Evolutionary conservation across 1,139 yeast species (phyloP).

Genomic region (Hemisphaericaspora xylanilytica): DNA sequence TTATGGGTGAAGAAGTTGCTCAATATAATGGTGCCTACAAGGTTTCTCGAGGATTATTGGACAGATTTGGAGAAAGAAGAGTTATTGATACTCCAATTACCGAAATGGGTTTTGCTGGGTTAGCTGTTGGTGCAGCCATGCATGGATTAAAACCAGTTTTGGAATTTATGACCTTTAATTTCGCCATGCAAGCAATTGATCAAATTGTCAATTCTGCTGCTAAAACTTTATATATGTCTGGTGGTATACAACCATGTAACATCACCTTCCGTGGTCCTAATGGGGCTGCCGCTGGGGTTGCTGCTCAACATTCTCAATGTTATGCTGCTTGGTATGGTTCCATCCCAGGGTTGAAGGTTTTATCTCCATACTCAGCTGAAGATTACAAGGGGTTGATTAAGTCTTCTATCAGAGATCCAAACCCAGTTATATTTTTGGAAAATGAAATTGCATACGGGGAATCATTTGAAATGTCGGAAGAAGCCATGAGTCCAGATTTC

Average conservation of each 20-base stretch:
- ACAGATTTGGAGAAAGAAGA: conserved; percentile 96
- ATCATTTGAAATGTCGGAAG: conserved; percentile 85
- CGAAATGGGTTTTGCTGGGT: conserved; percentile 98
- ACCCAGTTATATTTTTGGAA: conserved; percentile 94
- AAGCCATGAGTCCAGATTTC: conserved; percentile 83
- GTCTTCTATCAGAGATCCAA: conserved; percentile 97
- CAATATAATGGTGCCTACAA: conserved; percentile 99
- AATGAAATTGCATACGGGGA: conserved; percentile 95
- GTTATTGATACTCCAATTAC: conserved; percentile 98
- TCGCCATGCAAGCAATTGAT: conserved; percentile 99
- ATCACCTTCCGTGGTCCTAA: conserved; percentile 98
- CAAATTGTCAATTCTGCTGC: conserved; percentile 98
- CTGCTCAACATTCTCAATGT: conserved; percentile 98
- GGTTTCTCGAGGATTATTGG: conserved; percentile 91
- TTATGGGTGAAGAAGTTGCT: conserved; percentile 99
- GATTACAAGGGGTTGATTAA: conserved; percentile 95
- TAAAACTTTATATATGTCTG: conserved; percentile 97
- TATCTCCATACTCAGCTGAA: conserved; percentile 93
- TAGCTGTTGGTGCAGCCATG: conserved; percentile 95
- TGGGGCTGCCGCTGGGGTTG: conserved; percentile 99
- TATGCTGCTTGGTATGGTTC: conserved; percentile 98
- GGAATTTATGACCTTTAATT: conserved; percentile 98
- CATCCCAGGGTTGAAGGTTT: conserved; percentile 95
- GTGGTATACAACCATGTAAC: conserved; percentile 97
- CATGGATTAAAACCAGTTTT: conserved; percentile 96